Percentiles rank a stretch among this genome's conserved stretches.
Conservation (phyloP, 192 early-diverging fungal species). For the Coemansia sp. region DNA sequence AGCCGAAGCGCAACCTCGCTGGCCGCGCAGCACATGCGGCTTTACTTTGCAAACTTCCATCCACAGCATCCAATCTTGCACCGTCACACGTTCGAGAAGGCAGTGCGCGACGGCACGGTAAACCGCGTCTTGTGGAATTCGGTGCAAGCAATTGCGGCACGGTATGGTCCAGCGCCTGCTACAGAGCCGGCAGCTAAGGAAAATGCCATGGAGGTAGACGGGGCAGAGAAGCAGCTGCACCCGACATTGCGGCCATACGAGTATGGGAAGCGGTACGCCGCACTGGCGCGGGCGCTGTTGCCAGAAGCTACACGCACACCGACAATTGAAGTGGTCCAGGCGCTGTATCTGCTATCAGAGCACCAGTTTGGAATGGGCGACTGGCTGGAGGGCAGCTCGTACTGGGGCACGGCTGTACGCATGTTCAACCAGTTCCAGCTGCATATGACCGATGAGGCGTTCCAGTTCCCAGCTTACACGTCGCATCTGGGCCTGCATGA, state of each 20-base stretch:
- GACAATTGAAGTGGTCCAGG: constrained; percentile 45
- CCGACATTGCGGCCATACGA: constrained; percentile 15
- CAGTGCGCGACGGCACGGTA: constrained; percentile 33
- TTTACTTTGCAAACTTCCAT: constrained; percentile 47
- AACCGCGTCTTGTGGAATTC: constrained; percentile 43
- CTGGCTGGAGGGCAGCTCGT: constrained; percentile 46
- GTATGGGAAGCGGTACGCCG: constrained; percentile 33
- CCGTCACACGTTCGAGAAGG: constrained; percentile 43
- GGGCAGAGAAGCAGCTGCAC: neutral
- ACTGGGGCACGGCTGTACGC: constrained; percentile 53
- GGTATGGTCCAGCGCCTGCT: constrained; percentile 29
- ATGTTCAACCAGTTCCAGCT: constrained; percentile 55
- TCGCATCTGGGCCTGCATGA: constrained; percentile 53
- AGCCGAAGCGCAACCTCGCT: constrained; percentile 3
- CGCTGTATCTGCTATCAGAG: constrained; percentile 44
- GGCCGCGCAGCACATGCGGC: constrained; percentile 24
- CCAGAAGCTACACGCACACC: constrained; percentile 32
- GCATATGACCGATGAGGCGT: constrained; percentile 53
- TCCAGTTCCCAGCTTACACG: constrained; percentile 52
- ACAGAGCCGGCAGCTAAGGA: neutral
- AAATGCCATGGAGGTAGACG: constrained; percentile 6
- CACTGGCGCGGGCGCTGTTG: constrained; percentile 36
- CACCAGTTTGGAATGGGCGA: constrained; percentile 51
- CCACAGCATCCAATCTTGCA: constrained; percentile 53
- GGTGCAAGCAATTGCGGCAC: constrained; percentile 49